Base-by-base conservation (phyloP, 345 rosid species). In the Nephelium lappaceum region DNA sequence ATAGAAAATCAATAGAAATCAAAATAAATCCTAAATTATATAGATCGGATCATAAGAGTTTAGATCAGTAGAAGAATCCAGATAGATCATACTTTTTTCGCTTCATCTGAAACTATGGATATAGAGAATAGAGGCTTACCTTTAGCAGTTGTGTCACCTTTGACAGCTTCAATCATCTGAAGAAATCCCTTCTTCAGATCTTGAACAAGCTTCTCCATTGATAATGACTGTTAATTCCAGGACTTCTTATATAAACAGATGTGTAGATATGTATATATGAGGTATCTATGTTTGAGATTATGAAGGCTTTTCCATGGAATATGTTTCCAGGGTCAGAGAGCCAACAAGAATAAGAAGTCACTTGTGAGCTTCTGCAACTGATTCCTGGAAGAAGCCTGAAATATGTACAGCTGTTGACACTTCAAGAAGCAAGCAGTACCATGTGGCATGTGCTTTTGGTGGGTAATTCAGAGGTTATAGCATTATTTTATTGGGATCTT, bases 101-200 rank as follows among this genome's bases (percentile, higher is more conserved):
- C 36, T 31, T 31, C 36, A 31, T 31, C 3, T 31, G 36, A 4
- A 31, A 31, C 36, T 31, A 2, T 31, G 3, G 36, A 2, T 4
- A 31, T 31, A 31, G 36, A 31, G 36, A 31, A 31, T 31, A 31
- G 36, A 31, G 36, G 36, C 16, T 25, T 73, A 77, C 83, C 86
- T 63, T 31, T 14, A 45, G 71, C n/a, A 36, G 18, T 23, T 65
- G 25, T 74, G 74, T 58, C 57, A 15, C 75, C 78, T 61, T 39
- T 77, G 23, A 72, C 55, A 72, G 74, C 41, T 72, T 75, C 84
- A 49, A 81, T 15, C 16, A 84, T 11, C 5, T 31, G 23, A 57
- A 72, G 31, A 72, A 75, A 71, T 62, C 80, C 31, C 42, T 72
- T 41, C 78, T 84, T 81, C 77, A 84, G 86, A 81, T 69, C 81